These are phyloP conservation scores for Puccinia horiana DNA, from an alignment of 1,284 basidiomycete species.

Conservation along the genomic window DNA sequence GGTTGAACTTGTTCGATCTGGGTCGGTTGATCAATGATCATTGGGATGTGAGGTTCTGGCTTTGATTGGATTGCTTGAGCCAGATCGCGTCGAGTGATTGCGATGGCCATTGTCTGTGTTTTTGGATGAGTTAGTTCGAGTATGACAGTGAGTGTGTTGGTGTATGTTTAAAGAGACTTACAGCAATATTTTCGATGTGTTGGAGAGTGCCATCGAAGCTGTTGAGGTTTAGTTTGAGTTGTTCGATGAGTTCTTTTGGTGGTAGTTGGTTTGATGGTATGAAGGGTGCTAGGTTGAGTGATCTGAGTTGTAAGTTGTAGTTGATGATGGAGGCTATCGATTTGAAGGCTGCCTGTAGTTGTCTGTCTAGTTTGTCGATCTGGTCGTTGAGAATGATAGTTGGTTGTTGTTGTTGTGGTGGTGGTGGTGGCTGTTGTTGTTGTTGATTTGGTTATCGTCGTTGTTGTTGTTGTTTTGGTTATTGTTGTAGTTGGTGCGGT, in stretches of 20 bases:
- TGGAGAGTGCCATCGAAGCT: constrained; percentile 6
- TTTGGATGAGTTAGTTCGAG: neutral
- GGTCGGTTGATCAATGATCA: neutral
- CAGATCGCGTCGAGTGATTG: neutral
- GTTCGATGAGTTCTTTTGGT: neutral
- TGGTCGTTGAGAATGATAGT: neutral
- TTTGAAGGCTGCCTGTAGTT: neutral
- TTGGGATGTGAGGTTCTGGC: neutral
- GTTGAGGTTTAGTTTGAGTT: neutral
- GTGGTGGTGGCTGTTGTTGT: neutral
- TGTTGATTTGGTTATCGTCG: neutral
- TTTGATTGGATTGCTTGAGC: neutral
- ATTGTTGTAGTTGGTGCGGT: neutral
- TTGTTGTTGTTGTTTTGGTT: neutral
- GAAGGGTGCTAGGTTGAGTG: constrained; percentile 8
- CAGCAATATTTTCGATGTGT: neutral
- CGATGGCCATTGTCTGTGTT: neutral
- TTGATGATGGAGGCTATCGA: constrained; percentile 8
- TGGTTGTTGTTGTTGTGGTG: neutral
- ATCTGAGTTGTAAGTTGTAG: neutral
- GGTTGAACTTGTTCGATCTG: neutral
- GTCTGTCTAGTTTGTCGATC: neutral
- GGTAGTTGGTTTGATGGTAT: neutral
- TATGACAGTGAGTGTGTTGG: neutral
- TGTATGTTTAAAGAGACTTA: neutral